phyloP scores from a whole-genome alignment of 2,329 filamentous ascomycete species.

The Intubia oerlemansii region DNA sequence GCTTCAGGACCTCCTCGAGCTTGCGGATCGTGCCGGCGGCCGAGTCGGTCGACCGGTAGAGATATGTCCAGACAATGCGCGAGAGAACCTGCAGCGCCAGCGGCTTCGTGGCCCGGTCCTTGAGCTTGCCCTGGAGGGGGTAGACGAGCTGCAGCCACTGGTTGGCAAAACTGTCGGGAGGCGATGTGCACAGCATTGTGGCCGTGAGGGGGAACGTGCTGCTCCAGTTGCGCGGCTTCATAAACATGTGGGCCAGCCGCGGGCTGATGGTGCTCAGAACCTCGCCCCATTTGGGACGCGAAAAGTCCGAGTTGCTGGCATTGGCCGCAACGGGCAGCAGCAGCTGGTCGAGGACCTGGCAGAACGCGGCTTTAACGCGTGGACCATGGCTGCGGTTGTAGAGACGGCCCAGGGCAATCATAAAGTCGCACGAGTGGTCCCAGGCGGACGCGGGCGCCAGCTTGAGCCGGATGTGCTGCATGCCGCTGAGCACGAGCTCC shows the following conservation, averaged over 20 bases:
- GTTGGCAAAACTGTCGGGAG: conserved; percentile 58
- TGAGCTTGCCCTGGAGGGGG: conserved; percentile 58
- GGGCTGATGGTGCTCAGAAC: conserved; percentile 62
- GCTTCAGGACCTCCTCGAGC: conserved; percentile 70
- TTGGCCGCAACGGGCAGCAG: conserved; percentile 72
- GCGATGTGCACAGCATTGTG: conserved; percentile 71
- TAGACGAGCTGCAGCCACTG: conserved; percentile 76
- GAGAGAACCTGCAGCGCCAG: conserved; percentile 78
- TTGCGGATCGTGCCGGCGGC: conserved; percentile 49
- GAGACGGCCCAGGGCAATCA: conserved; percentile 59
- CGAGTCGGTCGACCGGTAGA: conserved; percentile 65
- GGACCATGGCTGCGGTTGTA: conserved; percentile 76
- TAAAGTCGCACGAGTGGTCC: conserved; percentile 75
- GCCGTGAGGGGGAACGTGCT: conserved; percentile 76
- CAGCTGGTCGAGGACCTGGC: conserved; percentile 72
- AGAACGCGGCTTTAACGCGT: conserved; percentile 83
- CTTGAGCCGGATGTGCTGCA: conserved; percentile 72
- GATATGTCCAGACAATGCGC: conserved; percentile 79
- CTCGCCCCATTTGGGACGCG: conserved; percentile 66
- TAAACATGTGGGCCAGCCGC: conserved; percentile 62
- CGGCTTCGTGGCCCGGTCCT: conserved; percentile 59
- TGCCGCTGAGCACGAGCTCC: conserved; percentile 71
- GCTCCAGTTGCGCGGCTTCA: conserved; percentile 82
- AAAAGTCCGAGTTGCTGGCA: conserved; percentile 53
- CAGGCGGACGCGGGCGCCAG: conserved; percentile 53